phyloP scores from a whole-genome alignment of 2,329 filamentous ascomycete genomes.

The Venturiaceae sp. region DNA sequence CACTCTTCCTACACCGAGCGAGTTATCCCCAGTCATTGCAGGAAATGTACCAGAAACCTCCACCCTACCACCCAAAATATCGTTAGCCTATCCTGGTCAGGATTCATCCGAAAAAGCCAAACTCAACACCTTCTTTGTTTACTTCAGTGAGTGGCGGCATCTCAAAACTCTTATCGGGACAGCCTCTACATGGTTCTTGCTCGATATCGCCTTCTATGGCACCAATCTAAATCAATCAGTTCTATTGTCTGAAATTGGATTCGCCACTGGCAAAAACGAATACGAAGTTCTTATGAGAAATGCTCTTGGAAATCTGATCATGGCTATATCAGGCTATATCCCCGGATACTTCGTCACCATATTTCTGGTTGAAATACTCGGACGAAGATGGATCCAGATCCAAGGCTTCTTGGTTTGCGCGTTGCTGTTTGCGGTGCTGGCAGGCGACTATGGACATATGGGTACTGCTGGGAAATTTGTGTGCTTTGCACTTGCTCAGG shows the following conservation, averaged over 20 bases:
- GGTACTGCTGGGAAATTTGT: slow-evolving; percentile 17
- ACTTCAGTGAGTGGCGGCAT: slow-evolving; percentile 65
- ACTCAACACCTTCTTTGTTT: slow-evolving; percentile 55
- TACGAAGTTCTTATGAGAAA: slow-evolving; percentile 65
- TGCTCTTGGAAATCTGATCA: slow-evolving; percentile 67
- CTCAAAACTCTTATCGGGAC: slow-evolving; percentile 68
- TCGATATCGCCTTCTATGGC: slow-evolving; percentile 49
- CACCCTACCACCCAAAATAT: no score
- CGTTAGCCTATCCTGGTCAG: no score
- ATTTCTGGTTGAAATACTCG: slow-evolving; percentile 60
- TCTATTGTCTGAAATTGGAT: slow-evolving; percentile 64
- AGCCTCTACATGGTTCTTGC: slow-evolving; percentile 74
- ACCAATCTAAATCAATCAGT: slow-evolving; percentile 67
- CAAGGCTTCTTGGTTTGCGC: slow-evolving; percentile 39
- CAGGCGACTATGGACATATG: slow-evolving; percentile 33
- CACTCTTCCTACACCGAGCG: no score
- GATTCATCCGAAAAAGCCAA: no score
- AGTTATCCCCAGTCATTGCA: no score
- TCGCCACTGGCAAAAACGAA: slow-evolving; percentile 50
- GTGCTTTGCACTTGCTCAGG: no score
- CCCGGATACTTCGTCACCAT: slow-evolving; percentile 81
- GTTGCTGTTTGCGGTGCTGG: slow-evolving; percentile 37
- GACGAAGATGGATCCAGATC: slow-evolving; percentile 68
- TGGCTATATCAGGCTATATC: slow-evolving; percentile 68
- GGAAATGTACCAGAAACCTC: no score